Evolutionary conservation across 2,329 filamentous ascomycete species (phyloP).

Genomic region (Arthrobotrys conoides): DNA sequence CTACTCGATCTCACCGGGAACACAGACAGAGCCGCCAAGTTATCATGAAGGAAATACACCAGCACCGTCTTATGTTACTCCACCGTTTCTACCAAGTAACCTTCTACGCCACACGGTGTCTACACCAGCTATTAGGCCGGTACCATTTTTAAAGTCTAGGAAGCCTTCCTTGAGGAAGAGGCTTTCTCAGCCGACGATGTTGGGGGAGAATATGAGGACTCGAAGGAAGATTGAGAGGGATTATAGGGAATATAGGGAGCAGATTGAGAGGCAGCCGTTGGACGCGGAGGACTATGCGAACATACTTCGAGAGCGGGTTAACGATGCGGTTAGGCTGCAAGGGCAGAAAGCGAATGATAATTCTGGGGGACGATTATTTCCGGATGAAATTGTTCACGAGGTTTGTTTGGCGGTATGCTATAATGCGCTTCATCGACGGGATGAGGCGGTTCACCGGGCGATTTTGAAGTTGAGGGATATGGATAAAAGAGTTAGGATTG

Average conservation of each 20-base stretch:
- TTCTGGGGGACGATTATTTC: background rate
- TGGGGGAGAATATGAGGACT: background rate
- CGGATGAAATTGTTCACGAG: background rate
- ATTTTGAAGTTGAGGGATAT: background rate
- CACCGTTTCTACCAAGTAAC: no score
- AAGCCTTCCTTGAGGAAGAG: background rate
- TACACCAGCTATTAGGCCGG: no score
- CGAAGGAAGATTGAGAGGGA: background rate
- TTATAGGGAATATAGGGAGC: background rate
- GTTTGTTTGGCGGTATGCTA: conserved; percentile 1
- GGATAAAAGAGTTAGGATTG: background rate
- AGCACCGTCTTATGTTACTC: no score
- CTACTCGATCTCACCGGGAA: no score
- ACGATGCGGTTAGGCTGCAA: background rate
- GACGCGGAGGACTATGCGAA: background rate
- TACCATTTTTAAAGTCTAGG: background rate
- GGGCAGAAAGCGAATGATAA: background rate
- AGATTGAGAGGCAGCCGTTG: background rate
- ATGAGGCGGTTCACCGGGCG: background rate
- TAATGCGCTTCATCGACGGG: background rate
- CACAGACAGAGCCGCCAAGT: no score
- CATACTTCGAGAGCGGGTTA: background rate
- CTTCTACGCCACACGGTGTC: no score
- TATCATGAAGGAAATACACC: no score
- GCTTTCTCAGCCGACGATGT: background rate